Evolutionary conservation across 768 basidiomycete species (phyloP), one percentile per base, ranked within the genome.

Genomic region (Tricholoma matsutake): DNA sequence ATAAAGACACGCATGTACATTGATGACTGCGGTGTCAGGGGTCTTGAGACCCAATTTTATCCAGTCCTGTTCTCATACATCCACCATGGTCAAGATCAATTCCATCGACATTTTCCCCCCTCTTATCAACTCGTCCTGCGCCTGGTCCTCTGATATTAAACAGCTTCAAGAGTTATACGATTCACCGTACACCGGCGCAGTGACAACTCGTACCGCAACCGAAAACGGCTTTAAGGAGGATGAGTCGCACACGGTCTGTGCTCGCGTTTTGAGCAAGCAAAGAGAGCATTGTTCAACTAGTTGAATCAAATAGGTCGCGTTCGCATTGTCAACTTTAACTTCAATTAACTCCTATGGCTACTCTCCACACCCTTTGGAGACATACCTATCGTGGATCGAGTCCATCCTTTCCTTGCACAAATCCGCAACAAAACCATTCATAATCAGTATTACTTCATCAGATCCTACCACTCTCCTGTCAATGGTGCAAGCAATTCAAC

Each of bases 261-360:
- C 28, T 32, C 31, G 20, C n/a, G 29, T 32, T 53, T 18, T 10
- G 29, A 32, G 28, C 1, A 8, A 31, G 25, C 2, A 5, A 6
- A 32, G 51, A n/a, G 16, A 29, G 6, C 54, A 34, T 56, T 41
- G 63, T 31, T 43, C 49, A 59, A 37, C 47, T 20, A 56, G 57
- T 55, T 57, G 51, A 35, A 39, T n/a, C 49, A 34, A 37, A 51
- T 16, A 91, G 89, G 87, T 89, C 52, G 83, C 81, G 14, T 89
- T 92, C 64, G 62, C 83, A 51, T 74, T 72, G 39, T 74, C 75
- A 13, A 67, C 77, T 8, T 64, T 80, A 37, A 80, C 89, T n/a
- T 86, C 92, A 14, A 68, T 92, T 61, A 95, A 95, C 71, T 89
- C 88, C 0, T 95, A 91, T 72, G 93, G 93, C 22, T 96, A 94